Conservation (phyloP, 2,329 filamentous ascomycete species). For the Beauveria asiatica region DNA sequence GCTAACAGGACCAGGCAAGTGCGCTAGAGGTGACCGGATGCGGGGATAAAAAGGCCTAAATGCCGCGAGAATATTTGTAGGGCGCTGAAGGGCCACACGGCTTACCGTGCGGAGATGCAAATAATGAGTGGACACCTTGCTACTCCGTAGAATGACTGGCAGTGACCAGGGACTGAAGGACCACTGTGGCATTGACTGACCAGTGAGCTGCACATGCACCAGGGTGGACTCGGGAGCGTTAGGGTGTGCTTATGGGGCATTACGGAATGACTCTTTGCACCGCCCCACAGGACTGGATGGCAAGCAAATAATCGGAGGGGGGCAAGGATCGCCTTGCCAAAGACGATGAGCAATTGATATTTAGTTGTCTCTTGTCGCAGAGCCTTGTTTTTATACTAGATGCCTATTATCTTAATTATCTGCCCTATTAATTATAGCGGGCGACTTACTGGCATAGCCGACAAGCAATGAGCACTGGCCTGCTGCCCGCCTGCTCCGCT, state of each 20-base stretch:
- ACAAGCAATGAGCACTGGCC: too few species aligned
- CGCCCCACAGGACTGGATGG: not conserved
- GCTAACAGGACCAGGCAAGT: not conserved
- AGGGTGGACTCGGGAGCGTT: slow-evolving; percentile 10
- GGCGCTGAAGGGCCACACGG: too few species aligned
- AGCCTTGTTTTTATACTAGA: too few species aligned
- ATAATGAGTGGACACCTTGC: too few species aligned
- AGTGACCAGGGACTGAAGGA: too few species aligned
- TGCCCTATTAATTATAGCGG: too few species aligned
- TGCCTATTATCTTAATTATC: too few species aligned
- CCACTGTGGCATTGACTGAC: not conserved
- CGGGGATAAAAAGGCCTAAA: slow-evolving; percentile 5
- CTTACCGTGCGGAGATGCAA: too few species aligned
- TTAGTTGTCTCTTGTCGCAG: not conserved
- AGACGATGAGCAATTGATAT: not conserved
- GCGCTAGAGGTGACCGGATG: not conserved
- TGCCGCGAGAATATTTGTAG: not conserved
- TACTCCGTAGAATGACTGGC: too few species aligned
- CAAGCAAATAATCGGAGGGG: too few species aligned
- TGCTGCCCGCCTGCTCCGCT: not conserved
- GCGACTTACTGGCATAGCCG: too few species aligned
- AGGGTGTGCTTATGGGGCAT: slow-evolving; percentile 5
- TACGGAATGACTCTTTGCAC: slow-evolving; percentile 7
- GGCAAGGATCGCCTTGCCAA: too few species aligned
- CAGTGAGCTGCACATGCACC: not conserved